Evolutionary conservation across 768 basidiomycete species (phyloP), one percentile per base, ranked within the genome.

Genomic region (Boletus sp.): DNA sequence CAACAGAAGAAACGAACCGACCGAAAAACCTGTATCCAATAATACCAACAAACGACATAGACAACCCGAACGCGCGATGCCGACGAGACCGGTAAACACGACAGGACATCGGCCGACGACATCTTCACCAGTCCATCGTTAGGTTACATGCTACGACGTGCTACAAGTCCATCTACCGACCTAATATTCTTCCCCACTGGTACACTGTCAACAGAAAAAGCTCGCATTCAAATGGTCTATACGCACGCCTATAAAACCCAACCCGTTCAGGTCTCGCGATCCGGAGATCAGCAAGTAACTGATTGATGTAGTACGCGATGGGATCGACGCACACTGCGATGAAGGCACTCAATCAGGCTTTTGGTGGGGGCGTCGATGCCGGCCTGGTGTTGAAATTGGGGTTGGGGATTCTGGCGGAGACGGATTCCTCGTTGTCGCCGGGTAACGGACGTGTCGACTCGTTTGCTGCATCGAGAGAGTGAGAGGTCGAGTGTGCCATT

Each of bases 241-340:
- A 60, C 61, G 21, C 39, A 84, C 83, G 51, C 56, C 84, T 85
- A 64, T 86, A 87, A 50, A 84, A 81, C 2, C 84, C 86, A 19
- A 85, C 78, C 53, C 74, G 74, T 14, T 81, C 81, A 4, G 78
- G 77, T 57, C 82, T 74, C 15, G 83, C 81, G 32, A 85, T 61
- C 50, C 77, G 70, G 1, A 87, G 68, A 37, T 76, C 75, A 11
- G 71, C 72, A 48, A 88, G 78, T 67, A 86, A 79, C 64, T 86
- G 76, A 58, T 87, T 87, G 53, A 87, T 77, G 59, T 85, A 88
- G 69, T 82, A 83, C 6, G 79, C 76, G 19, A 87, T 74, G 17
- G 84, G 83, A 56, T 85, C 84, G 40, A 78, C 75, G 39, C 84
- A 71, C 7, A 81, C 73, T 34, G 73, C 59, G 52, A 83, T 29